Evolutionary conservation across 805 yeast genomes (phyloP), one percentile per base, ranked within the genome.

Genomic region (Metschnikowia koreensis): DNA sequence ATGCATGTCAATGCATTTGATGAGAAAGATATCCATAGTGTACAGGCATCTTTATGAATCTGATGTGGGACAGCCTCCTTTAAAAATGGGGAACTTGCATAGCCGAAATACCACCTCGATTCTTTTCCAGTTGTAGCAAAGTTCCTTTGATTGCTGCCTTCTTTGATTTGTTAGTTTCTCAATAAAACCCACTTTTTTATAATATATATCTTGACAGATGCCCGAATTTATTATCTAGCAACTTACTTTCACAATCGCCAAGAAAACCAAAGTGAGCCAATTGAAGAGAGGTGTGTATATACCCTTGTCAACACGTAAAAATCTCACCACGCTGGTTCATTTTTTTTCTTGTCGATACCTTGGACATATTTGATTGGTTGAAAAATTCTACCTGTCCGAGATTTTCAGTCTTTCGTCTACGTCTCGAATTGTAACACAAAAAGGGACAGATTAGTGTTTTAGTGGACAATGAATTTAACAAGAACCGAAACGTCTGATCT

Each of bases 1-100:
- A 29, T 41, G 44, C 44, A 41, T 17, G 44, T 13, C 22, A 41
- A 41, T 41, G 44, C 44, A 29, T 27, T 29, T 41, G 44, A 41
- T 41, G 44, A 27, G 28, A 41, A 28, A 28, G 44, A 41, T 41
- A 17, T n/a, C 6, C 13, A 11, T 17, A 6, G 22, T 28, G 28
- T 41, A 28, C 44, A 41, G 44, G 44, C 9, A n/a, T n/a, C 36
- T 28, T 28, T 41, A 1, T 41, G 12, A 22, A n/a, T 41, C 44
- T 31, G 34, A 10, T 10, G 34, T 4, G 22, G 22, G 22, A 22
- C 22, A 22, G 22, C 22, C 22, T 22, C 34, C 34, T 12, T 31
- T 3, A 6, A 12, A 9, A 2, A 31, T 31, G 34, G 34, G 34
- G 34, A 10, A 31, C 2, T 31, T 3, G 22, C 22, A 2, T 22